Conservation (phyloP, 345 rosid genomes). For the Gossypium mustelinum region DNA sequence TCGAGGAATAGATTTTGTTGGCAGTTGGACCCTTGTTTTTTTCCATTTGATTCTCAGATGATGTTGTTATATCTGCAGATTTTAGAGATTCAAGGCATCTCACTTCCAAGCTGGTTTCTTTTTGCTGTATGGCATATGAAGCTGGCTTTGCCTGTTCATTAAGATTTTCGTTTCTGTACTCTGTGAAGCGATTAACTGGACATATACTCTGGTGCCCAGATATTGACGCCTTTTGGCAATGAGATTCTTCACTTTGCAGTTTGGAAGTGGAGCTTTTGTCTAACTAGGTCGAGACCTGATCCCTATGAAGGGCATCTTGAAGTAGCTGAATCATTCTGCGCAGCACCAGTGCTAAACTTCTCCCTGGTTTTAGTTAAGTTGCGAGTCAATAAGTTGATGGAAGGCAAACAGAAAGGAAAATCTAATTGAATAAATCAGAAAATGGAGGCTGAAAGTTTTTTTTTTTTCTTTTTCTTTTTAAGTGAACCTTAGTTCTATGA, state of each 20-base stretch:
- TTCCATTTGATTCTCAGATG: constrained; percentile 26
- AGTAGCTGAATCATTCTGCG: constrained; percentile 19
- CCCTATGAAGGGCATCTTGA: not conserved
- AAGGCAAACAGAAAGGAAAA: not conserved
- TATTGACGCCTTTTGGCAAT: not conserved
- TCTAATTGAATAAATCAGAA: not conserved
- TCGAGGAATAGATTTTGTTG: constrained; percentile 6
- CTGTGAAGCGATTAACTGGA: not conserved
- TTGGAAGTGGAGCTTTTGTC: constrained; percentile 21
- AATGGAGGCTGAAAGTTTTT: too few relatives aligned
- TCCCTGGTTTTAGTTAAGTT: constrained; percentile 34
- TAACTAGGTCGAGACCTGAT: too few relatives aligned
- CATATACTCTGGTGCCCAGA: not conserved
- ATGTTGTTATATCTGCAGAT: constrained; percentile 9
- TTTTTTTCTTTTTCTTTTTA: too few relatives aligned
- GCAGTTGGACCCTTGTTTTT: constrained; percentile 13
- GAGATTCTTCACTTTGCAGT: constrained; percentile 22
- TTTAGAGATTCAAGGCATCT: constrained; percentile 14
- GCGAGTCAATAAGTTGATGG: not conserved
- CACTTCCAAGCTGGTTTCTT: not conserved
- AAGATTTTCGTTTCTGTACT: not conserved
- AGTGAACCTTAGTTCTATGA: too few relatives aligned
- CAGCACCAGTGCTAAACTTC: constrained; percentile 35
- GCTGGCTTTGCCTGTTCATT: not conserved
- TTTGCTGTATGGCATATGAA: not conserved